Evolutionary conservation across 108 stramenopile genomes (phyloP).

Genomic region (Thalassiosira profunda): DNA sequence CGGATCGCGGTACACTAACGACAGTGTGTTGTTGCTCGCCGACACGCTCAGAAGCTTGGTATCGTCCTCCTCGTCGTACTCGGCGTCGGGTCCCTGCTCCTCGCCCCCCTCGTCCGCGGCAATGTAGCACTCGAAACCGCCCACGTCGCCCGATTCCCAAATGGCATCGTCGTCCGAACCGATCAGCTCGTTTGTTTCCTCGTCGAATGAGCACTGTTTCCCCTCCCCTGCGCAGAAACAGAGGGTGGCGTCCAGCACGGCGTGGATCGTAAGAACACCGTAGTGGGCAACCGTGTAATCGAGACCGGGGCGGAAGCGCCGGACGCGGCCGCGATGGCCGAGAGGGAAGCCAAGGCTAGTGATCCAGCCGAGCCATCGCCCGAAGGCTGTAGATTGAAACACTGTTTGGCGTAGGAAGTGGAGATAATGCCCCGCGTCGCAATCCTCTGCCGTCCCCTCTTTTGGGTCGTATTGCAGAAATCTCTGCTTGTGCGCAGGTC

Average conservation of each 20-base stretch:
- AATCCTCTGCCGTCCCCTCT: conserved; percentile 94
- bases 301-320: conserved; percentile 95
- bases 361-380: conserved; percentile 56
- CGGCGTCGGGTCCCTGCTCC: conserved; percentile 83
- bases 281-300: conserved; percentile 98
- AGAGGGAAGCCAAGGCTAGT: conserved; percentile 73
- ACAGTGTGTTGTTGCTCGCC: conserved; percentile 93
- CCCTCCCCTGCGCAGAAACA: conserved; percentile 73
- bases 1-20: conserved; percentile 92
- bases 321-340: conserved; percentile 68
- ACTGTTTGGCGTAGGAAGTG: conserved; percentile 51
- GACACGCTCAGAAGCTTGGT: conserved; percentile 94
- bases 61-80: conserved; percentile 94
- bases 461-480: conserved; percentile 65
- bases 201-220: conserved; percentile 52
- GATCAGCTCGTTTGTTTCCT: conserved; percentile 50
- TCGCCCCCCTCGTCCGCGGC: conserved; percentile 91
- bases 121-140: conserved; percentile 97
- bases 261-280: conserved; percentile 68
- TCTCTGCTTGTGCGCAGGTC: conserved; percentile 96
- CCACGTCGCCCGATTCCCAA: conserved; percentile 93
- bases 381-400: conserved; percentile 67
- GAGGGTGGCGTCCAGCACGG: conserved; percentile 91
- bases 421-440: conserved; percentile 45
- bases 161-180: conserved; percentile 64